Evolutionary conservation across 805 yeast species (phyloP), one percentile per base, ranked within the genome.

Genomic region (Danielia oregonensis): DNA sequence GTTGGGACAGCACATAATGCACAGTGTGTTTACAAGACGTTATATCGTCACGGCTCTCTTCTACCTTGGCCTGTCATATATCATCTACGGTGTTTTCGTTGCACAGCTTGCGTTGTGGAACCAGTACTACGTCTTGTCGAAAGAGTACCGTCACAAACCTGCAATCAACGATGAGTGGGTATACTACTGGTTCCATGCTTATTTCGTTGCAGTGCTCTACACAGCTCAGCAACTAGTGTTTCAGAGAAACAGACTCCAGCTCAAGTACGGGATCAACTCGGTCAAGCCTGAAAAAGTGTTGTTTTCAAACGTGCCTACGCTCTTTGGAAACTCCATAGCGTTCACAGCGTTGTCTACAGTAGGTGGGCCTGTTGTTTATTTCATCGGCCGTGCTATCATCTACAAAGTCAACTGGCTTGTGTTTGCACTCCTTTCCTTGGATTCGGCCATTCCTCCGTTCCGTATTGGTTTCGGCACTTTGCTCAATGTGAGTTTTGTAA

Each of bases 171-270:
- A 68, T 43, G 59, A 63, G 30, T 68, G 68, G 61, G 66, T 77
- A 4, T 76, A 62, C 48, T 74, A 57, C 44, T 74, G 77, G 72
- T 75, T 65, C 47, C 66, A 61, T 28, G 59, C 72, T 17, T 8
- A 59, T 1, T 52, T 64, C 17, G 48, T 69, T 6, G 72, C 78
- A 0, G 21, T 65, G 0, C 23, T 66, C 6, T 83, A 81, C 52
- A 48, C 79, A 6, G 32, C 65, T 2, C 78, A 74, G 40, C 82
- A 74, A 49, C 45, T 74, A 10, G 45, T 73, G 0, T 68, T 75
- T 37, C 82, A 79, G 51, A 62, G 76, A 41, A 79, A 78, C 53
- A 67, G 75, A 38, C 58, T 83, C 26, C 52, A 57, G 2, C 73
- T 81, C 54, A 49, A 57, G 29, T 64, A 63, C 37, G 52, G 52